Conservation (phyloP, 192 early-diverging fungal genomes). For the Ramicandelaber brevisporus region DNA sequence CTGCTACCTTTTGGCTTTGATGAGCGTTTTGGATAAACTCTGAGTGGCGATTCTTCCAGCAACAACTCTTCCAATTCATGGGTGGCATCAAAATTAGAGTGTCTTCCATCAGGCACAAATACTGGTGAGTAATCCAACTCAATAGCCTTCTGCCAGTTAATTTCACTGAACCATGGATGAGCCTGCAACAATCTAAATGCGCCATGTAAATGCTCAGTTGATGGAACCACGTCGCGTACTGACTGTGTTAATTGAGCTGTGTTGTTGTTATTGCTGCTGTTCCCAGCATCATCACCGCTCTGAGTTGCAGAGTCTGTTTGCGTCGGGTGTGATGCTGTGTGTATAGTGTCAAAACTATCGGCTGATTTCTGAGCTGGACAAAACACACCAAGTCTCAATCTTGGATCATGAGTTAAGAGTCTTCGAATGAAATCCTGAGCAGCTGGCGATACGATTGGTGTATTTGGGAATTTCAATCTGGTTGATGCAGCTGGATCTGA, state of each 20-base stretch:
- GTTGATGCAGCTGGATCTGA: too few species aligned
- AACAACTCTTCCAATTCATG: constrained; percentile 48
- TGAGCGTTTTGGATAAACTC: too few species aligned
- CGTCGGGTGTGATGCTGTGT: too few species aligned
- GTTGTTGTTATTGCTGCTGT: too few species aligned
- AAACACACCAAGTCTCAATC: constrained; percentile 53
- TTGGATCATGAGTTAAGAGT: constrained; percentile 48
- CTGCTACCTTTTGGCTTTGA: too few species aligned
- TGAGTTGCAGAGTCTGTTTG: too few species aligned
- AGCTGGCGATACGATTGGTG: constrained; percentile 23
- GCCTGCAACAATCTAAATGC: too few species aligned
- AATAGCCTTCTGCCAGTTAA: constrained; percentile 21
- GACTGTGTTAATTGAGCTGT: too few species aligned
- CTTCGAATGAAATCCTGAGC: constrained; percentile 43
- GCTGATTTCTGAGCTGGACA: too few species aligned
- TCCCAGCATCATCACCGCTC: too few species aligned
- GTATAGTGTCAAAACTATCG: constrained; percentile 38
- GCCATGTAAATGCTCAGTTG: too few species aligned
- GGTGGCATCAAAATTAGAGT: constrained; percentile 48
- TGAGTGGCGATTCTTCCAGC: constrained; percentile 44
- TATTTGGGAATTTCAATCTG: constrained; percentile 33
- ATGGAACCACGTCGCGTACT: too few species aligned
- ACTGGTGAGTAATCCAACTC: constrained; percentile 10
- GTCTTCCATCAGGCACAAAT: constrained; percentile 24
- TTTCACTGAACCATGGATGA: constrained; percentile 20